Base-by-base conservation (phyloP, 2,329 filamentous ascomycete species). In the Clonostachys solani region DNA sequence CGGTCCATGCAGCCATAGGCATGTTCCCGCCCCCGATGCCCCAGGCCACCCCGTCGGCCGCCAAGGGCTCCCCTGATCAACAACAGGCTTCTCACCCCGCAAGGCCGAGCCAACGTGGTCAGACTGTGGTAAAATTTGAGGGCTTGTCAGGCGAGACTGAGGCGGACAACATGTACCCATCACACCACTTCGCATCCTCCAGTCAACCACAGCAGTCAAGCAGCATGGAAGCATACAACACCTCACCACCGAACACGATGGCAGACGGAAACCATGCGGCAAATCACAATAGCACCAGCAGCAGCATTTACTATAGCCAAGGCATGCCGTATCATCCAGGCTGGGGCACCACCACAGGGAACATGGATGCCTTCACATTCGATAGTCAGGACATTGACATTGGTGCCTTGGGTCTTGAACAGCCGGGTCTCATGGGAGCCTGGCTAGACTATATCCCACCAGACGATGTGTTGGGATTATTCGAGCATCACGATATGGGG, bases 381-480 rank as follows among this genome's bases (percentile, higher is more conserved):
- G 83, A 89, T 60, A 86, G 81, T 50, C 86, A 89, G 52, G 86
- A 92, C 53, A 81, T 92, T 34, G 86, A 92, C 52, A 86, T 92
- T 73, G 81, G 78, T 19, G 70, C 80, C 5, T 66, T 91, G 16
- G 83, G 81, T 0, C 50, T 75, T 37, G 68, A 71, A 2, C 67
- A 69, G 2, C 78, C 82, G 15, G 85, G 89, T 40, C 79, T 89
- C 65, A 81, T 87, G 73, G 81, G 84, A 1, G 66, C 67, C 5
- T 92, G 87, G 85, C 69, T 91, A 12, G 87, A 89, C 56, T 88
- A 87, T 50, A 68, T 90, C 7, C 85, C 86, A 0, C 36, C 36
- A 38, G 77, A 77, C 19, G 84, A 88, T 57, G 75, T 87, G 50
- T 57, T 87, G 37, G 75, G 73, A 33, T 75, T 81, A 46, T 82